Conservation (phyloP, 2,329 filamentous ascomycete species). For the Geosmithia flava region DNA sequence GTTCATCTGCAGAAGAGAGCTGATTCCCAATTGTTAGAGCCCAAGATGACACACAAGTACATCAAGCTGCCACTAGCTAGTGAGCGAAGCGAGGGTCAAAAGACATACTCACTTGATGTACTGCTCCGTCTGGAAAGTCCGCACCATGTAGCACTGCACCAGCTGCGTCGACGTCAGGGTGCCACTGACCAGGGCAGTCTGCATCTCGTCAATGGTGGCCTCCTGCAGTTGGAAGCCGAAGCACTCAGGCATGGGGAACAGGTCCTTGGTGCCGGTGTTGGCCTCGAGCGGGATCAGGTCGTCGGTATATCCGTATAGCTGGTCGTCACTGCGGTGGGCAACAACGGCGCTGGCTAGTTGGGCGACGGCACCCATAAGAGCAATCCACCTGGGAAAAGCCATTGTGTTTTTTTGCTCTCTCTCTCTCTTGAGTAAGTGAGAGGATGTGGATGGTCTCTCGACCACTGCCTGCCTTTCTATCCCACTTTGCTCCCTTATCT, state of each 20-base stretch:
- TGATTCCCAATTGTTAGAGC: background rate
- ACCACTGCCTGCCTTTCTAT: too few species aligned
- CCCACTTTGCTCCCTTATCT: too few species aligned
- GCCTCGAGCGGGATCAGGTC: conserved; percentile 20
- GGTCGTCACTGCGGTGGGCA: too few species aligned
- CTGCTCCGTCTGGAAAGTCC: conserved; percentile 47
- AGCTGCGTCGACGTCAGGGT: conserved; percentile 45
- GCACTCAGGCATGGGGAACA: conserved; percentile 54
- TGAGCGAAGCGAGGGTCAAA: background rate
- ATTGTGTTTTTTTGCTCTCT: too few species aligned
- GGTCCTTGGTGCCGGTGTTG: conserved; percentile 19
- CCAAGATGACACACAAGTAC: too few species aligned
- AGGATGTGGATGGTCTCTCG: too few species aligned
- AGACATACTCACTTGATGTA: conserved; percentile 44
- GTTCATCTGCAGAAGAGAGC: conserved; percentile 1
- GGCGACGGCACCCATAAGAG: too few species aligned
- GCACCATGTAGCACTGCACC: conserved; percentile 47
- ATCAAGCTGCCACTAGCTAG: background rate
- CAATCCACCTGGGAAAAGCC: too few species aligned
- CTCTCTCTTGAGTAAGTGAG: too few species aligned
- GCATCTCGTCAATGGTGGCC: conserved; percentile 56
- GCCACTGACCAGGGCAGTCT: conserved; percentile 40
- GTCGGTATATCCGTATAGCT: conserved; percentile 8
- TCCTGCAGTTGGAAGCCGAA: conserved; percentile 51
- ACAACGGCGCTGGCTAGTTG: too few species aligned